These are phyloP conservation scores for Candida lessepsii DNA, from an alignment of 805 yeast genomes.

Conservation along the genomic window DNA sequence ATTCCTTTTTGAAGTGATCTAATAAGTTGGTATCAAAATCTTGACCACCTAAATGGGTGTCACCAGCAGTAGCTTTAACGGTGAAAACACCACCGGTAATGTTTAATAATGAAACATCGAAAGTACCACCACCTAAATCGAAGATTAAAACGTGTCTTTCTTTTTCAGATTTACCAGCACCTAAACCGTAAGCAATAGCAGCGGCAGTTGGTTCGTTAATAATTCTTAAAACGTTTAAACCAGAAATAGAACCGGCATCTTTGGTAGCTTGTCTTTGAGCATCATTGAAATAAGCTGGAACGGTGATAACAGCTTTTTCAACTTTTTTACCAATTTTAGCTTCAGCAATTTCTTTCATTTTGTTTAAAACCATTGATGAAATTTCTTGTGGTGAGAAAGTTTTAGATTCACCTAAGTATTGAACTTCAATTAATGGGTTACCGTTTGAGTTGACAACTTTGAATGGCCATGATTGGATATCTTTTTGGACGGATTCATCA, in stretches of 20 bases:
- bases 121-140: constrained; percentile 98
- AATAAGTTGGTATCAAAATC: constrained; percentile 52
- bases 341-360: constrained; percentile 76
- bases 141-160: constrained; percentile 77
- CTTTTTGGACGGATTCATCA: constrained; percentile 61
- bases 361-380: constrained; percentile 49
- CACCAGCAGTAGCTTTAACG: constrained; percentile 83
- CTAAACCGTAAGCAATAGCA: constrained; percentile 95
- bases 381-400: constrained; percentile 49
- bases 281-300: constrained; percentile 51
- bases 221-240: constrained; percentile 49
- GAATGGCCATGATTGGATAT: constrained; percentile 49
- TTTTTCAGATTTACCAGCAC: constrained; percentile 59
- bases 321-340: constrained; percentile 81
- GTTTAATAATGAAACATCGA: constrained; percentile 89
- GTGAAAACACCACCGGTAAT: constrained; percentile 96
- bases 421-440: constrained; percentile 48
- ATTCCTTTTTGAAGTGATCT: constrained; percentile 46
- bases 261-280: constrained; percentile 53
- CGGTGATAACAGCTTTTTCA: constrained; percentile 49
- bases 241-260: constrained; percentile 53
- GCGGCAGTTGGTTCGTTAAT: constrained; percentile 78
- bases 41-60: constrained; percentile 53
- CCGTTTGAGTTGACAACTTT: constrained; percentile 44
- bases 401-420: constrained; percentile 48